Base-by-base conservation (phyloP, 106 monocot genomes). In the Phalaenopsis aphrodite region DNA sequence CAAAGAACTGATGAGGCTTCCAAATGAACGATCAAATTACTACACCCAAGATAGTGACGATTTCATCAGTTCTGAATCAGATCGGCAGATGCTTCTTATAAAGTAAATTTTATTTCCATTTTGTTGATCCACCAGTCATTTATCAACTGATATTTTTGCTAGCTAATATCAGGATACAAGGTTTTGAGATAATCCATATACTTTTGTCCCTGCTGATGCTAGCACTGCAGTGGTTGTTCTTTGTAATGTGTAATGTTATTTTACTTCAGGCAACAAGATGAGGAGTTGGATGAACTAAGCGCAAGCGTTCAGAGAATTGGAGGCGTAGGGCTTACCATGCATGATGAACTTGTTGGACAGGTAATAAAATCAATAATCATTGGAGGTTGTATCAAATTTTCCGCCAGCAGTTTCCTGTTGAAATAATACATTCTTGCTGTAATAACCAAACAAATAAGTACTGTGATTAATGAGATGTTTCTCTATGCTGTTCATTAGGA, bases 261-360 rank as follows among this genome's bases (percentile, higher is more conserved):
- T 41, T 78, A 42, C 55, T 85, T 69, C 84, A 98, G 94, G 88
- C 89, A 80, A 82, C 97, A 98, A 89, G 97, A 98, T 86, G 92
- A 97, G 75, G 94, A 97, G 66, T 85, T 97, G 82, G 97, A 97
- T 87, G 92, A 94, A 79, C 94, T 98, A 49, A 94, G 92, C 79
- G 89, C 80, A 65, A 98, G 94, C 80, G 89, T 94, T 80, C 82
- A 84, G 79, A 87, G 87, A 84, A 98, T 98, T 82, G 94, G 97
- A 79, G 90, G 88, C 52, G 89, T 94, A 75, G 97, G 94, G 52
- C 89, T 98, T 45, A 92, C 97, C 21, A 98, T 98, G 78, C 94
- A 98, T 84, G 97, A 98, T 69, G 97, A 98, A 77, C 91, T 98
- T 42, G 77, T 43, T 81, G 90, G 92, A 42, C 97, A 98, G 90